Conservation (phyloP, 2,329 filamentous ascomycete genomes). For the Beauveria pseudobassiana region DNA sequence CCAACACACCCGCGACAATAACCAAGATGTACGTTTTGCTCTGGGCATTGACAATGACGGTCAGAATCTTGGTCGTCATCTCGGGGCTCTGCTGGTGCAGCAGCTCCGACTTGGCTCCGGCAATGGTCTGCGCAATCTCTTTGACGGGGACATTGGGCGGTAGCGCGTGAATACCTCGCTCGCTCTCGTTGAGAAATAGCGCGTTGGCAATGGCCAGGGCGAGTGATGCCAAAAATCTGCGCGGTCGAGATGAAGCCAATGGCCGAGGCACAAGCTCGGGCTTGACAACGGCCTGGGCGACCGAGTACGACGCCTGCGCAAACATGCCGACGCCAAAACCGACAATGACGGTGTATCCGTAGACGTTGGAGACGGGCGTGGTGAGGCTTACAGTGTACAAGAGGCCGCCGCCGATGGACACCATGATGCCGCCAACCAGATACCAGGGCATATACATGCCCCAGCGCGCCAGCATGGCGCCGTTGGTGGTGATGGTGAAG, state of each 20-base stretch:
- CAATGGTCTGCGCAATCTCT: conserved; percentile 20
- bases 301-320: conserved; percentile 27
- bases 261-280: conserved; percentile 19
- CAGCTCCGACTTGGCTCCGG: conserved; percentile 13
- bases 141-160: conserved; percentile 18
- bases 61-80: conserved; percentile 16
- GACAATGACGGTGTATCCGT: conserved; percentile 30
- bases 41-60: conserved; percentile 20
- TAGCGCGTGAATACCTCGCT: neutral
- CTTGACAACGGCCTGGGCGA: conserved; percentile 26
- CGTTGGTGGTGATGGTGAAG: conserved; percentile 26
- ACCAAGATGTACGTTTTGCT: conserved; percentile 18
- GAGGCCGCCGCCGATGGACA: conserved; percentile 26
- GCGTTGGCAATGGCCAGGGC: conserved; percentile 25
- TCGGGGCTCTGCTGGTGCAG: conserved; percentile 11
- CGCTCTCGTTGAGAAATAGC: conserved; percentile 26
- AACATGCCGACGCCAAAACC: conserved; percentile 31
- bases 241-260: conserved; percentile 29
- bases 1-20: neutral
- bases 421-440: conserved; percentile 26
- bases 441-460: conserved; percentile 35
- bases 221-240: conserved; percentile 25
- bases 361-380: conserved; percentile 18
- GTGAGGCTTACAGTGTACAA: conserved; percentile 6
- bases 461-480: conserved; percentile 24